Conservation (phyloP, 495 filamentous ascomycete genomes). For the Chaetomidium leptoderma region DNA sequence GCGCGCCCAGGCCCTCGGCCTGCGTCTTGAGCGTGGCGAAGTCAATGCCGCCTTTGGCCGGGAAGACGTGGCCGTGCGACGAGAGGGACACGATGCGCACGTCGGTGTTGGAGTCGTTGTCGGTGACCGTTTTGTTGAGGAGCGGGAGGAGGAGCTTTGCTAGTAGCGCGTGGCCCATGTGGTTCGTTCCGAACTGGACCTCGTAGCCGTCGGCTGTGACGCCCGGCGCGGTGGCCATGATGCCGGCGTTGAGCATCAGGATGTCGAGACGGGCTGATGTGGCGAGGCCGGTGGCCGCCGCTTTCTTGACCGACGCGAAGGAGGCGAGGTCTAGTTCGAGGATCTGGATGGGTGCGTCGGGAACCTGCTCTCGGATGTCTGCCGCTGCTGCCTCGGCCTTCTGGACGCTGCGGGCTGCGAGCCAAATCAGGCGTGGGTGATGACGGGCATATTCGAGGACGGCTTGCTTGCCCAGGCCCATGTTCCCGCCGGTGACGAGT, state of each 20-base stretch:
- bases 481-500: slow-evolving; percentile 60
- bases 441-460: slow-evolving; percentile 59
- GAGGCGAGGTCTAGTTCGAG: slow-evolving; percentile 39
- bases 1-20: background rate
- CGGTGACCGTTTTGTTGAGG: slow-evolving; percentile 47
- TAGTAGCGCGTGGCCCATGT: slow-evolving; percentile 64
- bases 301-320: slow-evolving; percentile 28
- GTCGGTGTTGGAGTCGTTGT: slow-evolving; percentile 18
- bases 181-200: slow-evolving; percentile 67
- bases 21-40: slow-evolving; percentile 38
- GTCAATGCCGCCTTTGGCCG: slow-evolving; percentile 35
- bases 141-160: slow-evolving; percentile 58
- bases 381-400: slow-evolving; percentile 23
- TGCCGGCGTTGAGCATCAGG: slow-evolving; percentile 57
- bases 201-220: slow-evolving; percentile 64
- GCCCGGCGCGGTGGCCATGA: slow-evolving; percentile 53
- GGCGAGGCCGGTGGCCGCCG: slow-evolving; percentile 23
- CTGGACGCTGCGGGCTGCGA: slow-evolving; percentile 53
- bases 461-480: slow-evolving; percentile 63
- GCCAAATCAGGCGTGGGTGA: slow-evolving; percentile 56
- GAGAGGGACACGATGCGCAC: slow-evolving; percentile 44
- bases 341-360: slow-evolving; percentile 22
- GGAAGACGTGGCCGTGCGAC: slow-evolving; percentile 36
- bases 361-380: slow-evolving; percentile 15
- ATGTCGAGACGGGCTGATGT: slow-evolving; percentile 39